Base-by-base conservation (phyloP, 768 basidiomycete genomes). In the Auricularia heimuer region DNA sequence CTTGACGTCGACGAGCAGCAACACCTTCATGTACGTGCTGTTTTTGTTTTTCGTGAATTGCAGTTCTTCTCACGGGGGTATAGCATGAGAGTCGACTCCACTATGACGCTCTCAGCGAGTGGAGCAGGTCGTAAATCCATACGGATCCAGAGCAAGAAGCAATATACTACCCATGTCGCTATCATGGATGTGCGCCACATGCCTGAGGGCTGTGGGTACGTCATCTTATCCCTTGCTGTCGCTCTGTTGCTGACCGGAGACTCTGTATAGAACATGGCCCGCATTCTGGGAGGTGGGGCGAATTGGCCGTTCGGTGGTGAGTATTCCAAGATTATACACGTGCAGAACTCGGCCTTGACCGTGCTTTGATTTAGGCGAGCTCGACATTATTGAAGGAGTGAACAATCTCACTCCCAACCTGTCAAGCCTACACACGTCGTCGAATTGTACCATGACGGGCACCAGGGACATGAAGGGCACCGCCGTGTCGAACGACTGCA, bases 51-150 rank as follows among this genome's bases (percentile, higher is more conserved):
- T 6, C 8, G 47, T 18, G 18, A 6, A 51, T 51, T 21, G 39
- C 39, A 7, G 16, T 18, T 11, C 16, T 18, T 51, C 11, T 12
- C 47, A 18, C 4, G 10, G 14, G 6, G 6, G 0, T 6, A 12
- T 18, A 51, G 47, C 65, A 72, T 87, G 61, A 81, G 86, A 36
- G 80, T 82, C 4, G 86, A 88, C 71, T 72, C 71, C 67, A 83
- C 75, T 36, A 84, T 79, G 1, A 71, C 68, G 11, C 75, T 88
- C 21, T 73, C 69, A 65, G 39, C 83, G 1, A 75, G 73, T 64
- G 85, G 82, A 0, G 75, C 82, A 35, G 86, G 86, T 3, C 76
- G 87, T 39, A 80, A 85, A 69, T 85, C 83, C 39, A 81, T 87
- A 65, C 77, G 86, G 42, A 70, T 88, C 56, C 74, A 73, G 65